A percentile compares a stretch with the other conserved stretches of the same genome.
phyloP scores from a whole-genome alignment of 2,329 filamentous ascomycete genomes.

The Davidsoniella eucalypti region DNA sequence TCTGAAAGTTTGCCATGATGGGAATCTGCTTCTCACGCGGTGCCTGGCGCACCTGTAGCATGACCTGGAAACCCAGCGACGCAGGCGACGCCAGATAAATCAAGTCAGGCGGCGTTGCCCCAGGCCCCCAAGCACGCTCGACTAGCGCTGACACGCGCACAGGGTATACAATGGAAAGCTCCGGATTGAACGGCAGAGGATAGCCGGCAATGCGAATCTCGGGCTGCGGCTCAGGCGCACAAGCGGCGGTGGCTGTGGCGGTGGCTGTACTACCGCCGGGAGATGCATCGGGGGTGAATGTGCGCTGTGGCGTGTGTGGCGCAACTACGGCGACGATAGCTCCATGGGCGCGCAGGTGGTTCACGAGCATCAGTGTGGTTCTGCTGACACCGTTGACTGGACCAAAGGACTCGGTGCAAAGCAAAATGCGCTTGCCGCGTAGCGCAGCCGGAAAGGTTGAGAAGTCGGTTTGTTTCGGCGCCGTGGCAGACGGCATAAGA shows the following conservation, averaged over 20 bases:
- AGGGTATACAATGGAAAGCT: conserved; percentile 53
- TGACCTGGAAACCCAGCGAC: conserved; percentile 52
- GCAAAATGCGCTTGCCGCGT: conserved; percentile 43
- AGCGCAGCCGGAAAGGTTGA: conserved; percentile 31
- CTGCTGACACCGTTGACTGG: conserved; percentile 59
- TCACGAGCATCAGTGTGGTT: conserved; percentile 52
- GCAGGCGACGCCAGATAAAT: conserved; percentile 56
- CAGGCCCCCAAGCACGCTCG: conserved; percentile 37
- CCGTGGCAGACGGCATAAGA: background rate
- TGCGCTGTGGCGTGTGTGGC: conserved; percentile 38
- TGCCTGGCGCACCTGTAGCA: conserved; percentile 50
- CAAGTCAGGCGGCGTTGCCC: conserved; percentile 36
- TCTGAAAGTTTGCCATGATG: conserved; percentile 55
- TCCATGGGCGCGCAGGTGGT: conserved; percentile 47
- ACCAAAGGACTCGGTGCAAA: conserved; percentile 56
- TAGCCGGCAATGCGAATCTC: conserved; percentile 48
- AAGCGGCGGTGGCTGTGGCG: conserved; percentile 14
- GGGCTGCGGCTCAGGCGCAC: conserved; percentile 14
- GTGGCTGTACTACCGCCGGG: conserved; percentile 12
- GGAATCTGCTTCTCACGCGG: conserved; percentile 35
- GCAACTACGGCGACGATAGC: conserved; percentile 51
- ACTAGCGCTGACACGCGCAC: conserved; percentile 48
- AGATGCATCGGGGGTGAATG: conserved; percentile 26
- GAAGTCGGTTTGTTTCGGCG: conserved; percentile 21
- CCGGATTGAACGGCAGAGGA: conserved; percentile 54